A percentile compares a stretch with the other conserved stretches of the same genome.
Evolutionary conservation across 495 filamentous ascomycete species (phyloP).

Genomic region (Penicillium lagena): DNA sequence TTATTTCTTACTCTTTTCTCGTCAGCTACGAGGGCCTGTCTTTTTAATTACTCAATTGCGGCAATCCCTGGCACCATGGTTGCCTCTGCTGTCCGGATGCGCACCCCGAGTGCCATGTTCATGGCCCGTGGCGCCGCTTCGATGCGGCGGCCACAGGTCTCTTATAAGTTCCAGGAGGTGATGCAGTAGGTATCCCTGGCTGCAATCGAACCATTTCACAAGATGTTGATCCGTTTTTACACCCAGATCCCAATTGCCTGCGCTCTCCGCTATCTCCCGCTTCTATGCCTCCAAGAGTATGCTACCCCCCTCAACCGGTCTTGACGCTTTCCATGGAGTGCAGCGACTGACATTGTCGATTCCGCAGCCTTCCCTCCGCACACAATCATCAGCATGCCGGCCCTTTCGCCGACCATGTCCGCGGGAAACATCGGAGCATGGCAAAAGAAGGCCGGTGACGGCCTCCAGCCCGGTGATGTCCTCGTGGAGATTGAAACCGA

Average conservation of each 20-base stretch:
- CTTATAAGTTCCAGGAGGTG: conserved; percentile 38
- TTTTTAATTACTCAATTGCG: conserved; percentile 19
- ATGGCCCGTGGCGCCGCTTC: conserved; percentile 35
- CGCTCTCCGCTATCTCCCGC: conserved; percentile 56
- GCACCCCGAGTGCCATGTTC: conserved; percentile 40
- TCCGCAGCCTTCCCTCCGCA: conserved; percentile 78
- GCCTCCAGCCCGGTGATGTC: conserved; percentile 87
- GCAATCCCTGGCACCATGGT: conserved; percentile 34
- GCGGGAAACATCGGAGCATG: conserved; percentile 93
- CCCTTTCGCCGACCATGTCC: conserved; percentile 96
- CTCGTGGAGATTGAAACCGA: conserved; percentile 99
- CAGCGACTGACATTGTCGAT: background rate
- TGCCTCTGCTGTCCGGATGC: conserved; percentile 42
- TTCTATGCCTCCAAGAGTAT: conserved; percentile 77
- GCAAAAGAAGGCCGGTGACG: conserved; percentile 95
- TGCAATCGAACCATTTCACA: too few relatives aligned
- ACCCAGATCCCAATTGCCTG: conserved; percentile 41
- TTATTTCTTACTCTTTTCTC: conserved; percentile 10
- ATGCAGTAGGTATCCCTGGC: conserved; percentile 27
- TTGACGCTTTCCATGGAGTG: conserved; percentile 14
- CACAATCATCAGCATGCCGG: conserved; percentile 95
- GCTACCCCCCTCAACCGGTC: conserved; percentile 13
- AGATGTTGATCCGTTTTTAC: background rate
- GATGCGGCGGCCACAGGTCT: conserved; percentile 38
- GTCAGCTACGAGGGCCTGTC: conserved; percentile 20